A percentile compares a stretch with the other conserved stretches of the same genome.
Evolutionary conservation across 768 basidiomycete genomes (phyloP).

Genomic region (Trametes villosa): DNA sequence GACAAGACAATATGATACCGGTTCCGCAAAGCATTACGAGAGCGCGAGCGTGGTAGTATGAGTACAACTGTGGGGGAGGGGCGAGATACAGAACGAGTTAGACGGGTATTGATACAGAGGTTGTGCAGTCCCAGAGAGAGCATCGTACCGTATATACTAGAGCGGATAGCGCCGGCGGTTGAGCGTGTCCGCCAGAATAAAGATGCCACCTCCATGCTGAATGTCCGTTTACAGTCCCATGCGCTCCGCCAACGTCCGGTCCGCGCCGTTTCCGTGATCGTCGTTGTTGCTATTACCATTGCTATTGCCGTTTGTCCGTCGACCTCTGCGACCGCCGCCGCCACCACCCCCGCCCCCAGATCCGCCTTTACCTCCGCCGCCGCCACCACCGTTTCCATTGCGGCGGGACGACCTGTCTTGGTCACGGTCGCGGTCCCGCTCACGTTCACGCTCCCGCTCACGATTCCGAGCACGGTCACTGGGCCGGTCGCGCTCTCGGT

Average conservation of each 20-base stretch:
- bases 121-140: conserved; percentile 20
- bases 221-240: conserved; percentile 84
- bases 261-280: conserved; percentile 44
- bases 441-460: conserved; percentile 40
- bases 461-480: conserved; percentile 40
- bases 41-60: conserved; percentile 30
- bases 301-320: conserved; percentile 11
- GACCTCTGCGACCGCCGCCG: conserved; percentile 40
- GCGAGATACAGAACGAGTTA: conserved; percentile 28
- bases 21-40: conserved; percentile 35
- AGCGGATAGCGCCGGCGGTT: conserved; percentile 14
- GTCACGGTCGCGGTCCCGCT: conserved; percentile 43
- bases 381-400: conserved; percentile 49
- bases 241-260: conserved; percentile 86
- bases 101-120: conserved; percentile 18
- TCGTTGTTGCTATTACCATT: conserved; percentile 27
- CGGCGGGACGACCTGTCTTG: conserved; percentile 41
- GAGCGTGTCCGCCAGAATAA: conserved; percentile 12
- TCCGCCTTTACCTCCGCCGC: conserved; percentile 41
- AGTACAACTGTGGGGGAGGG: conserved; percentile 33
- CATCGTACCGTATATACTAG: conserved; percentile 35
- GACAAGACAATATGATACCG: conserved; percentile 28
- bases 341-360: conserved; percentile 33
- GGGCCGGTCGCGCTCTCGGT: conserved; percentile 38
- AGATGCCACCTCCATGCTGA: conserved; percentile 38